Evolutionary conservation across 805 yeast genomes (phyloP).

Genomic region (Saitoella complicata): DNA sequence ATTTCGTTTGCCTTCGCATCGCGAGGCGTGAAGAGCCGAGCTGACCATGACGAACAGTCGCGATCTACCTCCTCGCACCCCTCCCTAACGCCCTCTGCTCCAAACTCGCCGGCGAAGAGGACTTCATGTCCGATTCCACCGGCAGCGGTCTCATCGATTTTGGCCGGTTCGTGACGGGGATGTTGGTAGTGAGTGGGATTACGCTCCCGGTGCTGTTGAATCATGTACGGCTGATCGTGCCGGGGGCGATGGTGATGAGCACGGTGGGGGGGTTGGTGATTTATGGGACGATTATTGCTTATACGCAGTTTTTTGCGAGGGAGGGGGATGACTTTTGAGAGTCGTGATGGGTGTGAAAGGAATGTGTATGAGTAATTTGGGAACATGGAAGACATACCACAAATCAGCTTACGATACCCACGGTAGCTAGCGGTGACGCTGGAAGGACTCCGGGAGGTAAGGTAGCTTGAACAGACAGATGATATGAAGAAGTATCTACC

Average conservation of each 20-base stretch:
- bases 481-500: too few species aligned
- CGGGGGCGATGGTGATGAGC: conserved; percentile 59
- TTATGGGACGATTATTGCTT: conserved; percentile 67
- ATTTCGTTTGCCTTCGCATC: not conserved
- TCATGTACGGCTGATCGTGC: conserved; percentile 58
- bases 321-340: conserved; percentile 28
- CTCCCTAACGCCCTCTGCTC: conserved; percentile 49
- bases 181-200: conserved; percentile 59
- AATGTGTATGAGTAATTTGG: too few species aligned
- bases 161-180: conserved; percentile 66
- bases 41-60: too few species aligned
- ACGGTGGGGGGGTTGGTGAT: conserved; percentile 71
- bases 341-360: too few species aligned
- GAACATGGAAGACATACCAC: too few species aligned
- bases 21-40: conserved; percentile 7
- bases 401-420: too few species aligned
- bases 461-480: too few species aligned
- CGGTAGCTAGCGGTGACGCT: too few species aligned
- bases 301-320: conserved; percentile 55
- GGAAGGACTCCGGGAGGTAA: too few species aligned
- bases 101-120: conserved; percentile 31
- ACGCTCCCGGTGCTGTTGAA: conserved; percentile 59
- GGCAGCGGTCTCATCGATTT: conserved; percentile 46
- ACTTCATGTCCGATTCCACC: conserved; percentile 44
- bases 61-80: conserved; percentile 34